Percentiles rank a stretch among this genome's conserved stretches.
Evolutionary conservation across 441 rosid genomes (phyloP).

Genomic region (Euphorbia corollata): DNA sequence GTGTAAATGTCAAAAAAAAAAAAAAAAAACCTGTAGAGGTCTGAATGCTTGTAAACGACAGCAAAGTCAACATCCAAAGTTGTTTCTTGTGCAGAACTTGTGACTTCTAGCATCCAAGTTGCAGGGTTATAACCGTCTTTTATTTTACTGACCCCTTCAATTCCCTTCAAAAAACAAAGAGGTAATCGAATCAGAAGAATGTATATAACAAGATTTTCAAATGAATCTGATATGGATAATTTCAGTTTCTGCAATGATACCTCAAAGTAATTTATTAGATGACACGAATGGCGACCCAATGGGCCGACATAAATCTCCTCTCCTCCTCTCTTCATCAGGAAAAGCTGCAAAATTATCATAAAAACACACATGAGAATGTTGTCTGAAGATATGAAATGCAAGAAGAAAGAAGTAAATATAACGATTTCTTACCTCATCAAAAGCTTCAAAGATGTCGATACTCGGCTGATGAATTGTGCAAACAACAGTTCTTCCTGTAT

Average conservation of each 20-base stretch:
- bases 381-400: not conserved
- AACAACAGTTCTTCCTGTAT: slow-evolving; percentile 39
- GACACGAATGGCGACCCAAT: slow-evolving; percentile 53
- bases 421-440: slow-evolving; percentile 12
- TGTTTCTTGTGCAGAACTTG: slow-evolving; percentile 45
- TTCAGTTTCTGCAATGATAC: slow-evolving; percentile 21
- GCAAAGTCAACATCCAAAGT: slow-evolving; percentile 52
- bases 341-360: slow-evolving; percentile 33
- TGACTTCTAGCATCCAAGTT: slow-evolving; percentile 85
- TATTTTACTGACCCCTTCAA: slow-evolving; percentile 53
- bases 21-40: slow-evolving; percentile 51
- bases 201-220: not conserved
- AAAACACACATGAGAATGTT: not conserved
- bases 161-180: slow-evolving; percentile 29
- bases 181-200: not conserved
- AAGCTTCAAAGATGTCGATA: slow-evolving; percentile 18
- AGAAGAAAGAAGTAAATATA: slow-evolving; percentile 10
- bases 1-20: not conserved
- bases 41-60: slow-evolving; percentile 50
- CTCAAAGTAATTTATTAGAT: slow-evolving; percentile 60
- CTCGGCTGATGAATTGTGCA: slow-evolving; percentile 45
- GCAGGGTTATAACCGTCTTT: slow-evolving; percentile 78
- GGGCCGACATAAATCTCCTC: slow-evolving; percentile 75
- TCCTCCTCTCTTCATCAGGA: slow-evolving; percentile 71
- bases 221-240: not conserved